These are phyloP conservation scores for Rhizophagus sp. DNA, from an alignment of 192 early-diverging fungal species.

Conservation along the genomic window DNA sequence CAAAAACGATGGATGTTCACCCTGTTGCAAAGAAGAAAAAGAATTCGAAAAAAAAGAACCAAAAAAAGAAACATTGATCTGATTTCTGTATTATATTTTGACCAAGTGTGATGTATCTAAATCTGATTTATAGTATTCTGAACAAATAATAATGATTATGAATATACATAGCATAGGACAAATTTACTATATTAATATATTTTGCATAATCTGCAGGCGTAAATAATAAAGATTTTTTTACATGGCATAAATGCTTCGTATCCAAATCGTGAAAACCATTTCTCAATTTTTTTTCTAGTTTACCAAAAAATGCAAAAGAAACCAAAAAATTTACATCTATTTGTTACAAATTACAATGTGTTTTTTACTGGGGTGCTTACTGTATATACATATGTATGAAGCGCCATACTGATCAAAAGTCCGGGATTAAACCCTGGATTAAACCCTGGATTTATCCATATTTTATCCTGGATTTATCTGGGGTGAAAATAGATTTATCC, in stretches of 20 bases:
- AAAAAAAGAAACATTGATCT: conserved; percentile 28
- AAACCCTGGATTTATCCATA: too few relatives aligned
- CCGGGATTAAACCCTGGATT: too few relatives aligned
- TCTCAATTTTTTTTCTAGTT: not conserved
- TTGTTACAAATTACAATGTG: too few relatives aligned
- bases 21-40: not conserved
- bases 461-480: too few relatives aligned
- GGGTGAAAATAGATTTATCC: too few relatives aligned
- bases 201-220: conserved; percentile 1
- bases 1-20: conserved; percentile 16
- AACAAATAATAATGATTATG: not conserved
- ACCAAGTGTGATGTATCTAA: not conserved
- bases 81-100: conserved; percentile 17
- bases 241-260: not conserved
- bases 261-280: not conserved
- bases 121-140: not conserved
- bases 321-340: too few relatives aligned
- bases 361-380: too few relatives aligned
- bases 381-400: too few relatives aligned
- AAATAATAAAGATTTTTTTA: conserved; percentile 13
- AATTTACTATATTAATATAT: conserved; percentile 7
- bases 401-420: too few relatives aligned
- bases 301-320: too few relatives aligned
- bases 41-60: conserved; percentile 29
- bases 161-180: conserved; percentile 14